A percentile compares a stretch with the other conserved stretches of the same genome.
phyloP scores from a whole-genome alignment of 2,329 filamentous ascomycete genomes.

The Myriosclerotinia duriaeana region DNA sequence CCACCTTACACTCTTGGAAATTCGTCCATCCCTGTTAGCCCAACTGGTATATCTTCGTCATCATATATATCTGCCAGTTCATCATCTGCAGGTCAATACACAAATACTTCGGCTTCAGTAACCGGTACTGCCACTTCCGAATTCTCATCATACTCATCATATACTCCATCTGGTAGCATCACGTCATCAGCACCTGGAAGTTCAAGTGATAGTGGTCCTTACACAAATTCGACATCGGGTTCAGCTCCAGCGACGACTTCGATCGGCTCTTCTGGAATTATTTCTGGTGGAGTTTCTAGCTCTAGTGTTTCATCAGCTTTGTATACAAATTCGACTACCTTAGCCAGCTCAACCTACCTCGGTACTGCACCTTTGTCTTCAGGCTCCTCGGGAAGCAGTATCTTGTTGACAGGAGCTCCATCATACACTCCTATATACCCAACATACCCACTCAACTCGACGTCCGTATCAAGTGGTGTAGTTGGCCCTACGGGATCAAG shows the following conservation, averaged over 20 bases:
- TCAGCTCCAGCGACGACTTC: slow-evolving; percentile 10
- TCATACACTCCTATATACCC: slow-evolving; percentile 18
- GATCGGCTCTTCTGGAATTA: background rate
- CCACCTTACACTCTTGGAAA: background rate
- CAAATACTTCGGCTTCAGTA: slow-evolving; percentile 16
- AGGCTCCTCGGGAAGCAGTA: slow-evolving; percentile 4
- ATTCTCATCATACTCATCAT: slow-evolving; percentile 15
- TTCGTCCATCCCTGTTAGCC: background rate
- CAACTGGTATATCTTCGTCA: slow-evolving; percentile 4
- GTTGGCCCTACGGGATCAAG: background rate
- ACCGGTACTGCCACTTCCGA: slow-evolving; percentile 12
- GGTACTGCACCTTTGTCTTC: slow-evolving; percentile 14
- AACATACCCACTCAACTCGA: slow-evolving; percentile 4
- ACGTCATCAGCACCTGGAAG: slow-evolving; percentile 10
- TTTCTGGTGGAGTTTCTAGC: slow-evolving; percentile 9
- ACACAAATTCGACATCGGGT: slow-evolving; percentile 15
- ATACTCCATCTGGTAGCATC: background rate
- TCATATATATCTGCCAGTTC: background rate
- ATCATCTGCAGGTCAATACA: slow-evolving; percentile 8
- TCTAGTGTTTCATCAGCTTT: slow-evolving; percentile 12
- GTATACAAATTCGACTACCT: slow-evolving; percentile 14
- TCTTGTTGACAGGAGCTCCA: slow-evolving; percentile 6
- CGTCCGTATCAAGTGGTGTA: slow-evolving; percentile 2
- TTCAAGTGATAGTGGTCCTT: slow-evolving; percentile 6
- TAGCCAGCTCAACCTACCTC: slow-evolving; percentile 15